Evolutionary conservation across 495 filamentous ascomycete species (phyloP).

Genomic region (Rusavskia elegans): DNA sequence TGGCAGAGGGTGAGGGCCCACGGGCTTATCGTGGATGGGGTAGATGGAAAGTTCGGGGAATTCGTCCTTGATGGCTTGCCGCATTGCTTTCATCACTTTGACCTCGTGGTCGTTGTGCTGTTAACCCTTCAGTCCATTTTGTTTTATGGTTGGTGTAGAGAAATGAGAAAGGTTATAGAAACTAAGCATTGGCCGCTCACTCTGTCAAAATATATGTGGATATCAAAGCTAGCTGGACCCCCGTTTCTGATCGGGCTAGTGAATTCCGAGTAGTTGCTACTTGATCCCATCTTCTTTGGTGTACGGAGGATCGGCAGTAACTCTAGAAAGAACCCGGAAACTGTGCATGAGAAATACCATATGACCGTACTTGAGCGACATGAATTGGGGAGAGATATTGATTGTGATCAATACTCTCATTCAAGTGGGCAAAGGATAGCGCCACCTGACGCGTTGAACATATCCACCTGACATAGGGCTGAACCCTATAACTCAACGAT

Average conservation of each 20-base stretch:
- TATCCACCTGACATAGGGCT: no score
- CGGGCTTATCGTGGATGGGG: conserved; percentile 52
- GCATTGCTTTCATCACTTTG: conserved; percentile 51
- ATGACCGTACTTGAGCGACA: no score
- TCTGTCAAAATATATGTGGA: not conserved
- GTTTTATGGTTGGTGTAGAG: no score
- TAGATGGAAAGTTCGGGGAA: conserved; percentile 85
- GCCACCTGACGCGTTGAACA: no score
- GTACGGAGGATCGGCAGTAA: no score
- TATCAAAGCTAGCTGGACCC: conserved; percentile 17
- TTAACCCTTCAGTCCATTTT: not conserved
- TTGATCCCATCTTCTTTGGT: not conserved
- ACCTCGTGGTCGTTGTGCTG: conserved; percentile 44
- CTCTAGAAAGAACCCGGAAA: no score
- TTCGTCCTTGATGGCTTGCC: conserved; percentile 65
- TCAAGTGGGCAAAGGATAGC: no score
- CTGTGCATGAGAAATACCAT: no score
- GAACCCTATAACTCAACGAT: no score
- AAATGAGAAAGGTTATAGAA: no score
- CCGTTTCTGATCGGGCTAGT: not conserved
- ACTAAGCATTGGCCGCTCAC: not conserved
- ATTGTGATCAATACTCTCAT: no score
- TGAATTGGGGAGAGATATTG: no score
- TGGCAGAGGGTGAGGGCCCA: conserved; percentile 69
- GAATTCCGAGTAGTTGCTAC: not conserved